phyloP scores from a whole-genome alignment of 768 basidiomycete species.

The Boletus tomentosulus region DNA sequence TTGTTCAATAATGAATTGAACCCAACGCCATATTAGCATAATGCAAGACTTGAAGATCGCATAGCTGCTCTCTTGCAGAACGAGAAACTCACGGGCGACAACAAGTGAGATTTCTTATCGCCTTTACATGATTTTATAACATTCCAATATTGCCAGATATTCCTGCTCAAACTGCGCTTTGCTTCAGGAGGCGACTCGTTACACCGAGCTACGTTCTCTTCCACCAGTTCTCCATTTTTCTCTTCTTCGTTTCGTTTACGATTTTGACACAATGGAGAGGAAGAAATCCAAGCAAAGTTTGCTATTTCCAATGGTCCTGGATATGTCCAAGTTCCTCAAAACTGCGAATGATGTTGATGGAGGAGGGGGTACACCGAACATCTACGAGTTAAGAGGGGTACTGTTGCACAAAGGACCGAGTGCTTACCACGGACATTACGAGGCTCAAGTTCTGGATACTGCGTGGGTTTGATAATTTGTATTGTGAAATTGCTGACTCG shows the following conservation, averaged over 20 bases:
- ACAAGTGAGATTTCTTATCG: constrained; percentile 48
- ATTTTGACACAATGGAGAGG: constrained; percentile 70
- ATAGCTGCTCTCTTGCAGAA: constrained; percentile 60
- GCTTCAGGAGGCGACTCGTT: constrained; percentile 77
- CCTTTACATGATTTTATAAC: not conserved
- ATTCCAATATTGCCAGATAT: constrained; percentile 49
- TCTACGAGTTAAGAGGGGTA: constrained; percentile 85
- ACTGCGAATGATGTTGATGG: constrained; percentile 11
- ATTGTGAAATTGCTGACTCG: constrained; percentile 1
- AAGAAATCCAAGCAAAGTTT: constrained; percentile 84
- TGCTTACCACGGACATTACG: constrained; percentile 89
- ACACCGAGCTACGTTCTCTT: constrained; percentile 61
- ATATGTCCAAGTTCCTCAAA: constrained; percentile 65
- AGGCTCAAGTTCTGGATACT: constrained; percentile 76
- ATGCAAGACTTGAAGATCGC: constrained; percentile 69
- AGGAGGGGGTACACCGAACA: constrained; percentile 24
- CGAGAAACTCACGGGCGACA: constrained; percentile 78
- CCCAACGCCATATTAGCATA: constrained; percentile 43
- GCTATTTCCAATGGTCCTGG: constrained; percentile 66
- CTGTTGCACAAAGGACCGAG: constrained; percentile 88
- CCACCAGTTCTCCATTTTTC: constrained; percentile 92
- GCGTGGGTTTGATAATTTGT: constrained; percentile 40
- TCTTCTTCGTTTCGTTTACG: constrained; percentile 89
- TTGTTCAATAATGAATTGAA: not conserved
- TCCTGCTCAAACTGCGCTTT: constrained; percentile 68